phyloP scores from a whole-genome alignment of 805 yeast genomes.

The Candida argentea region DNA sequence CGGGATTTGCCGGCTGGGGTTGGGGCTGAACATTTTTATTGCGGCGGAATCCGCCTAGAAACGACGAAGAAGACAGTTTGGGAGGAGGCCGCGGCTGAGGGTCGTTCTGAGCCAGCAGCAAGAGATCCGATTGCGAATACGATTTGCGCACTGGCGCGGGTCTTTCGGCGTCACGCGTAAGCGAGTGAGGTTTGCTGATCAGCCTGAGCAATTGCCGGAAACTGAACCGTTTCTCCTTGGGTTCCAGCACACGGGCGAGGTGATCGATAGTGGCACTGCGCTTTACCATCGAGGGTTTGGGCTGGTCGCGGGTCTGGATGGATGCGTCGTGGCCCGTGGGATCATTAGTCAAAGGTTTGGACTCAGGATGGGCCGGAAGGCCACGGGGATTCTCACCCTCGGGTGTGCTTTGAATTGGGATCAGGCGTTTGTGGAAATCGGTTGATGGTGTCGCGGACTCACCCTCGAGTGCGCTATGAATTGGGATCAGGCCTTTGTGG shows the following conservation, averaged over 20 bases:
- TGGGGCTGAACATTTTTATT: conserved; percentile 9
- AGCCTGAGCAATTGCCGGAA: conserved; percentile 29
- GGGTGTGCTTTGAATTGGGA: too few relatives aligned
- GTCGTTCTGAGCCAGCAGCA: neutral
- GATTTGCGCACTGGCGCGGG: conserved; percentile 16
- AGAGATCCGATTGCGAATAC: conserved; percentile 20
- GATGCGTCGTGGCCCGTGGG: too few relatives aligned
- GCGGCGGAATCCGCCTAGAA: conserved; percentile 14
- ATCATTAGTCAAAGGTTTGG: too few relatives aligned
- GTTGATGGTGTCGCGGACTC: too few relatives aligned
- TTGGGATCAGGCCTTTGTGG: too few relatives aligned
- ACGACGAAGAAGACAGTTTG: conserved; percentile 1
- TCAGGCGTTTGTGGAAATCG: too few relatives aligned
- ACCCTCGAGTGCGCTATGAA: too few relatives aligned
- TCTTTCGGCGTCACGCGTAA: conserved; percentile 6
- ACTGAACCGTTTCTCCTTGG: conserved; percentile 24
- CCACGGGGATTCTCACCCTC: too few relatives aligned
- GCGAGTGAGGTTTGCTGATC: conserved; percentile 22
- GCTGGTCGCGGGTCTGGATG: too few relatives aligned
- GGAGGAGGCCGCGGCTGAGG: neutral
- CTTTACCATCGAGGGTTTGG: too few relatives aligned
- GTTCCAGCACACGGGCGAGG: neutral
- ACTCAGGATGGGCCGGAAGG: too few relatives aligned
- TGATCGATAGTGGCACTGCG: conserved; percentile 3
- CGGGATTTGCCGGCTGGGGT: neutral